phyloP scores from a whole-genome alignment of 768 basidiomycete species.

The Naganishia antarctica region DNA sequence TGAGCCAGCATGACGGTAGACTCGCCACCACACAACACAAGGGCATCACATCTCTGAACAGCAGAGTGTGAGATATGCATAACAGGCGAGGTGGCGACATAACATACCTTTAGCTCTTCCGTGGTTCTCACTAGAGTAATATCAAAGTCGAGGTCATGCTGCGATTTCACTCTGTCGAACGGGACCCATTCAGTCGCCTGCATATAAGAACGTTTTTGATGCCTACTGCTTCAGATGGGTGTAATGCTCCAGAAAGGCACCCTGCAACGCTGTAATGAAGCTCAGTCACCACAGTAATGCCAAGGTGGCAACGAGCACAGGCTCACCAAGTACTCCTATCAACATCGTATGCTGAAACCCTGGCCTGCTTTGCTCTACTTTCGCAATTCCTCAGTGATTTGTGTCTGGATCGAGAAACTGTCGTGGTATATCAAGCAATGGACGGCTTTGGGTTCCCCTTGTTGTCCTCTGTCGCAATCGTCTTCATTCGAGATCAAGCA shows the following conservation, averaged over 20 bases:
- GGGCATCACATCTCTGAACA: constrained; percentile 61
- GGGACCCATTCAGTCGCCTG: background rate
- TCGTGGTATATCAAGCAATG: too few species aligned
- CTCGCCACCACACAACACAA: constrained; percentile 95
- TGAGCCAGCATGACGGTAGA: constrained; percentile 77
- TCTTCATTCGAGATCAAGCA: too few species aligned
- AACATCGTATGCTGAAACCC: constrained; percentile 6
- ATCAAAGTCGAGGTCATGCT: constrained; percentile 33
- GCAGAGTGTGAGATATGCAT: background rate
- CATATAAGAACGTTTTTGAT: constrained; percentile 50
- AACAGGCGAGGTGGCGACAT: background rate
- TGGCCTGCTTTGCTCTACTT: background rate
- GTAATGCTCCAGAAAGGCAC: constrained; percentile 86
- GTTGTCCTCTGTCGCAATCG: too few species aligned
- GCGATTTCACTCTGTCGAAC: constrained; percentile 30
- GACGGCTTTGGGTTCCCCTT: too few species aligned
- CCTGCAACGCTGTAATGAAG: constrained; percentile 67
- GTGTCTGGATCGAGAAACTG: too few species aligned
- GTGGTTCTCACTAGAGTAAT: constrained; percentile 62
- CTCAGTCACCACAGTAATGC: background rate
- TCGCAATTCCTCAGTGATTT: too few species aligned
- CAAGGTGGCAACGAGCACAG: background rate
- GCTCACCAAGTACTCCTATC: constrained; percentile 31
- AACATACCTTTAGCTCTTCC: constrained; percentile 58
- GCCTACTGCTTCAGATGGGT: constrained; percentile 60